Evolutionary conservation across 2,329 filamentous ascomycete species (phyloP).

Genomic region (Xylaria sp.): DNA sequence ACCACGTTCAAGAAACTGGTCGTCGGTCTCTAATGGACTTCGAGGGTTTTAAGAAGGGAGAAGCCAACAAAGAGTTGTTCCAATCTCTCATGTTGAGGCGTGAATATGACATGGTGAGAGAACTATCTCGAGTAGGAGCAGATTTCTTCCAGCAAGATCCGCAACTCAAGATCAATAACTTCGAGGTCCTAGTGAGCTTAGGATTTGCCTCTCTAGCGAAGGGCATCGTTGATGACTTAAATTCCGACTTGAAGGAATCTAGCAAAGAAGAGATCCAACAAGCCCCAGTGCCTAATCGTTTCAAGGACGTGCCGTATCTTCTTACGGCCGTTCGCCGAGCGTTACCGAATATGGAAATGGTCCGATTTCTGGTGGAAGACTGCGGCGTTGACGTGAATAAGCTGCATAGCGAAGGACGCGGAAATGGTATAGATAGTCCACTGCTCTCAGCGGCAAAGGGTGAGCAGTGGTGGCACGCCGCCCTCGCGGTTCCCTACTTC

Average conservation of each 20-base stretch:
- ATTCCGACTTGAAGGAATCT: neutral
- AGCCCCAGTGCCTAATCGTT: neutral
- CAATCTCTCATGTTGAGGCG: conserved; percentile 10
- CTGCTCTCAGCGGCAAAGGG: conserved; percentile 18
- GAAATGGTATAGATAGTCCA: neutral
- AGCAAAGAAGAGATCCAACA: neutral
- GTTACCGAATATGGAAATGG: conserved; percentile 23
- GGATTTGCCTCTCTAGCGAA: conserved; percentile 17
- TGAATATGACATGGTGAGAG: conserved; percentile 16
- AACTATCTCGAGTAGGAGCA: conserved; percentile 15
- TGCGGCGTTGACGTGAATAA: conserved; percentile 12
- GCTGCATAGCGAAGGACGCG: neutral
- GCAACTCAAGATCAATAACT: neutral
- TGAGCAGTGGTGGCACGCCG: conserved; percentile 26
- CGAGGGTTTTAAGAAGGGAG: neutral
- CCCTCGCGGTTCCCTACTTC: conserved; percentile 26
- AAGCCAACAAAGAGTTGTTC: conserved; percentile 3
- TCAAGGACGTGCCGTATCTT: neutral
- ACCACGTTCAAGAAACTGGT: conserved; percentile 7
- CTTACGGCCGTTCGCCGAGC: conserved; percentile 11
- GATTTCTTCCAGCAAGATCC: conserved; percentile 12
- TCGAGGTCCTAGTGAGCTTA: conserved; percentile 1
- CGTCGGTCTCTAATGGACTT: conserved; percentile 2
- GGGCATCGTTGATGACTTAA: conserved; percentile 7
- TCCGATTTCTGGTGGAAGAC: conserved; percentile 18